Evolutionary conservation across 2,329 filamentous ascomycete species (phyloP), one percentile per base, ranked within the genome.

Genomic region (Fonsecaea pedrosoi): DNA sequence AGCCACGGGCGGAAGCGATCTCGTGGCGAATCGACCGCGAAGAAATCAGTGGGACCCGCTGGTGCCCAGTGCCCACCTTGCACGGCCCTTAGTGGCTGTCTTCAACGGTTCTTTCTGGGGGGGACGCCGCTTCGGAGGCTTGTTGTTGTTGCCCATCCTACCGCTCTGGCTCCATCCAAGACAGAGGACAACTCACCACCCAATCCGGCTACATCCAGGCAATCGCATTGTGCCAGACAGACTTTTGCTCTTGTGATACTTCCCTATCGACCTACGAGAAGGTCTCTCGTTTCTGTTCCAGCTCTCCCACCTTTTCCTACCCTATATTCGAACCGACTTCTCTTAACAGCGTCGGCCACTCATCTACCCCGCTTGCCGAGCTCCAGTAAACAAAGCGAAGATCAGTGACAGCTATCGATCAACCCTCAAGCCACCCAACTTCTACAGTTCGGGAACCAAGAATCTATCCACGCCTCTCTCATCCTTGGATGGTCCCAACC

Each of bases 401-500:
- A 37, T 37, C 53, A n/a, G 18, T 34, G 53, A 55, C 18, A 50
- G 45, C 45, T 50, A 18, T 21, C 45, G n/a, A 35, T 37, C 53
- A 12, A 35, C 5, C 30, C 53, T n/a, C 30, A 55, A 30, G 21
- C 5, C 21, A 54, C 21, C 50, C 30, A 55, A 10, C 45, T 4
- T 12, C 45, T 25, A 30, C 25, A 10, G 30, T 35, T 2, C 21
- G 48, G 12, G 30, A 40, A n/a, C 35, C 10, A 25, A 45, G 21
- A 37, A 32, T 50, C 21, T 8, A 8, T 2, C 54, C 32, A 32
- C n/a, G n/a, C 12, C 54, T n/a, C 15, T 53, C 40, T 48, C n/a
- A 25, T 48, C 54, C 25, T 45, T 57, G 63, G 50, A 72, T 72
- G 71, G 68, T 72, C 40, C 54, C n/a, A 15, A 25, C 35, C 7